These are phyloP conservation scores for Hyphochytrium catenoides DNA, from an alignment of 352 stramenopile species.

Conservation along the genomic window DNA sequence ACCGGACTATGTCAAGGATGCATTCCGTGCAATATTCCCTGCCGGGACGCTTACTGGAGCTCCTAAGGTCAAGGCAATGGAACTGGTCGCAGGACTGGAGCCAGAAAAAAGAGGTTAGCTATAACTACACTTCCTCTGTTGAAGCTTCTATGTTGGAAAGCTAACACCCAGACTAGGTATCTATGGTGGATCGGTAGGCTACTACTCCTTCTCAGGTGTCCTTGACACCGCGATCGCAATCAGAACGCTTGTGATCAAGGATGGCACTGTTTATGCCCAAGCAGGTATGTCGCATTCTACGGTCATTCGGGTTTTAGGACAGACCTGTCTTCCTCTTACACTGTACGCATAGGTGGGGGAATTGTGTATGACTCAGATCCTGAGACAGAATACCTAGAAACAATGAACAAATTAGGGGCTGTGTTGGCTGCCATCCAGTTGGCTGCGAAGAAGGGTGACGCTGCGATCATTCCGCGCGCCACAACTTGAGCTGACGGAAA, in stretches of 20 bases:
- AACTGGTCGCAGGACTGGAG: constrained; percentile 60
- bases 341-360: too few relatives aligned
- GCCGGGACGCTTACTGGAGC: constrained; percentile 59
- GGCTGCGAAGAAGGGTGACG: too few relatives aligned
- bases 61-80: constrained; percentile 65
- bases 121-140: too few relatives aligned
- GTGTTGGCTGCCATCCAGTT: background rate
- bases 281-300: too few relatives aligned
- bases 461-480: too few relatives aligned
- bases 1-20: constrained; percentile 68
- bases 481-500: too few relatives aligned
- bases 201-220: constrained; percentile 57
- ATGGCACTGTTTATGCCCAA: constrained; percentile 47
- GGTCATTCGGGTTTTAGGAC: too few relatives aligned
- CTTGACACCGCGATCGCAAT: constrained; percentile 67
- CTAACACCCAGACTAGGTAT: too few relatives aligned
- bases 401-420: constrained; percentile 60
- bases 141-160: too few relatives aligned
- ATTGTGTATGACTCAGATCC: constrained; percentile 71
- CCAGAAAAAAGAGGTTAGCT: constrained; percentile 38
- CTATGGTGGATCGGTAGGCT: constrained; percentile 61
- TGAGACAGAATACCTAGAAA: constrained; percentile 59
- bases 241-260: constrained; percentile 55
- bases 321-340: too few relatives aligned
- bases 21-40: constrained; percentile 63